Percentiles rank a stretch among this genome's conserved stretches.
These are phyloP conservation scores for Tephrocybe sp. DNA, from an alignment of 768 basidiomycete genomes.

Conservation along the genomic window DNA sequence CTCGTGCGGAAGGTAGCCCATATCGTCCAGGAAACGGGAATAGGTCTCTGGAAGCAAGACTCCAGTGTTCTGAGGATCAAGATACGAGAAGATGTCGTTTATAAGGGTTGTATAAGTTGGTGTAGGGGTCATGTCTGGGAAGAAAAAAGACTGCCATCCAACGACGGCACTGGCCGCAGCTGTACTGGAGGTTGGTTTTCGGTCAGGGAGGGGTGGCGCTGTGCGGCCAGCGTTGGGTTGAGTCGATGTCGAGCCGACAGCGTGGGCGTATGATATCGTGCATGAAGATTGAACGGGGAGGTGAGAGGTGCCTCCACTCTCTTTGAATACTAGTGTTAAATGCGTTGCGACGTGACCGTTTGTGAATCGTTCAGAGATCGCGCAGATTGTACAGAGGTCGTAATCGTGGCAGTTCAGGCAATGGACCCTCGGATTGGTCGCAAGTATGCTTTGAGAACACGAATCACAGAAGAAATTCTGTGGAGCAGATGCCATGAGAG, in stretches of 20 bases:
- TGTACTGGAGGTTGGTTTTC: not conserved
- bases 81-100: constrained; percentile 16
- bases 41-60: constrained; percentile 11
- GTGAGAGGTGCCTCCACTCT: constrained; percentile 7
- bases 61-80: constrained; percentile 12
- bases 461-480: constrained; percentile 12
- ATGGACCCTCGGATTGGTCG: constrained; percentile 9
- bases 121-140: constrained; percentile 12
- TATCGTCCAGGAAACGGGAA: constrained; percentile 18
- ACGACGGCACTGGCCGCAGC: not conserved
- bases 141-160: constrained; percentile 16
- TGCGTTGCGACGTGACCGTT: constrained; percentile 8
- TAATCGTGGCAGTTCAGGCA: constrained; percentile 12
- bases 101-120: constrained; percentile 12
- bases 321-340: constrained; percentile 11
- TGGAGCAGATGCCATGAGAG: not conserved
- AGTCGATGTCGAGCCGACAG: not conserved
- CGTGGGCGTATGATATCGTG: constrained; percentile 3
- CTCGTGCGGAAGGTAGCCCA: constrained; percentile 9
- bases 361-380: constrained; percentile 11
- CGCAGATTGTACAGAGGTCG: constrained; percentile 15
- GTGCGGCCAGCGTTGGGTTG: not conserved
- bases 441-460: constrained; percentile 7
- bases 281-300: constrained; percentile 8
- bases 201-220: not conserved